Conservation (phyloP, 2,329 filamentous ascomycete species). For the Diaporthe nobilis region DNA sequence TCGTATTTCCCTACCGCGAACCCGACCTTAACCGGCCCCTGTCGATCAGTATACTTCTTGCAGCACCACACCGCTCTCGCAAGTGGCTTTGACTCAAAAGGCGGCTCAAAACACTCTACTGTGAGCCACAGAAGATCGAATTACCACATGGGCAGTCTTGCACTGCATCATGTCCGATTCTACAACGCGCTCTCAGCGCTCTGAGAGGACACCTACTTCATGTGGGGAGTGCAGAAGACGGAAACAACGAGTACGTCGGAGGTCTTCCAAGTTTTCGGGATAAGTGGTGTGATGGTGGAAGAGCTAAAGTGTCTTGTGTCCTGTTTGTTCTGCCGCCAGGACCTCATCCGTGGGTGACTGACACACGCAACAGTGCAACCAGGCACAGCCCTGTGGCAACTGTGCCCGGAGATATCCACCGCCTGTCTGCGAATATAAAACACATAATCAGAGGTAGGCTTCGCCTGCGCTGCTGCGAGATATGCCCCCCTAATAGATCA, state of each 20-base stretch:
- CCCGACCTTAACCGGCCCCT: conserved; percentile 8
- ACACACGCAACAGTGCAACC: conserved; percentile 60
- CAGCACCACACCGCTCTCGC: background rate
- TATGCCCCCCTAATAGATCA: background rate
- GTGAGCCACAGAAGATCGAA: background rate
- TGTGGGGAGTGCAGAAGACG: conserved; percentile 66
- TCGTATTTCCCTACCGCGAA: background rate
- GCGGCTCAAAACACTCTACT: background rate
- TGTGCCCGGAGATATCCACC: conserved; percentile 67
- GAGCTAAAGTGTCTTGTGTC: background rate
- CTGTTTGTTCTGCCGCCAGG: background rate
- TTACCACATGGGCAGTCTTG: conserved; percentile 9
- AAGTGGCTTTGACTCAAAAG: background rate
- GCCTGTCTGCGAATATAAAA: conserved; percentile 63
- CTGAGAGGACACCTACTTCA: conserved; percentile 57
- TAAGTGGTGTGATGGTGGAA: background rate
- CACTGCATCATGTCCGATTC: conserved; percentile 51
- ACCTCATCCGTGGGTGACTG: conserved; percentile 19
- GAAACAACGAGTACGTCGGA: conserved; percentile 63
- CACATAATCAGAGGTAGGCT: conserved; percentile 46
- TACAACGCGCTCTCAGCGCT: conserved; percentile 50
- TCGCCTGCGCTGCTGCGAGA: background rate
- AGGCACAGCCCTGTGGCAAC: conserved; percentile 67
- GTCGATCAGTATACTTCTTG: conserved; percentile 3
- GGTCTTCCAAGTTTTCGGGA: no score